A percentile compares a stretch with the other conserved stretches of the same genome.
phyloP scores from a whole-genome alignment of 306 rosid genomes.

The Lathyrus oleraceus region DNA sequence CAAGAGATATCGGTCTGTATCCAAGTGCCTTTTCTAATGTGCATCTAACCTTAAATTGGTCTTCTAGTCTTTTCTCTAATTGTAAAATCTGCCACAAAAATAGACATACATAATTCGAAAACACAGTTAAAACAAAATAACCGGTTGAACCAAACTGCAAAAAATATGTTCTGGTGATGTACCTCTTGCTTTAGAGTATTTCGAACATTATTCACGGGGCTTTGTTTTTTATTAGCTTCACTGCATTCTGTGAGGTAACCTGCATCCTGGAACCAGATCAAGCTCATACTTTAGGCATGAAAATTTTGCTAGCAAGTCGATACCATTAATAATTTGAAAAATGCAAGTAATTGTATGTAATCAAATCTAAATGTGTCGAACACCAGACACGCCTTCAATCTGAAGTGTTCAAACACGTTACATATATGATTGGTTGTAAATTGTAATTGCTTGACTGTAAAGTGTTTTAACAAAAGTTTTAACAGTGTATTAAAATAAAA shows the following conservation, averaged over 20 bases:
- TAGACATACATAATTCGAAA: background rate
- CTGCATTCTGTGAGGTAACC: constrained; percentile 49
- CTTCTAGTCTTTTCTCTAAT: constrained; percentile 74
- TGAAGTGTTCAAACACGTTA: background rate
- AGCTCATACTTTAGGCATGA: constrained; percentile 30
- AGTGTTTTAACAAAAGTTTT: too few relatives aligned
- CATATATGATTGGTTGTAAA: too few relatives aligned
- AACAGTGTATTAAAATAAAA: background rate
- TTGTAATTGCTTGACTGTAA: too few relatives aligned
- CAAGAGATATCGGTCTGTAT: constrained; percentile 54
- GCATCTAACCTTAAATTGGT: constrained; percentile 70
- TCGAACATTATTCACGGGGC: constrained; percentile 55
- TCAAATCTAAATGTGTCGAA: background rate
- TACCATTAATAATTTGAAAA: background rate
- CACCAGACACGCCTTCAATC: background rate
- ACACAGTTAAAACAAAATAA: constrained; percentile 7
- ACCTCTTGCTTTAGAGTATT: constrained; percentile 81
- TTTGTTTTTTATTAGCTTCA: constrained; percentile 49
- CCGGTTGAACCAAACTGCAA: constrained; percentile 6
- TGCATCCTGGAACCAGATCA: constrained; percentile 57
- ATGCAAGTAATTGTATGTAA: background rate
- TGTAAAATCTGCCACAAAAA: constrained; percentile 66
- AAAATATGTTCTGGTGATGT: constrained; percentile 19
- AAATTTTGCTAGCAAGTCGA: background rate
- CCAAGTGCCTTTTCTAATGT: constrained; percentile 81